Conservation (phyloP, 805 yeast genomes). For the Saturnispora halmiae region DNA sequence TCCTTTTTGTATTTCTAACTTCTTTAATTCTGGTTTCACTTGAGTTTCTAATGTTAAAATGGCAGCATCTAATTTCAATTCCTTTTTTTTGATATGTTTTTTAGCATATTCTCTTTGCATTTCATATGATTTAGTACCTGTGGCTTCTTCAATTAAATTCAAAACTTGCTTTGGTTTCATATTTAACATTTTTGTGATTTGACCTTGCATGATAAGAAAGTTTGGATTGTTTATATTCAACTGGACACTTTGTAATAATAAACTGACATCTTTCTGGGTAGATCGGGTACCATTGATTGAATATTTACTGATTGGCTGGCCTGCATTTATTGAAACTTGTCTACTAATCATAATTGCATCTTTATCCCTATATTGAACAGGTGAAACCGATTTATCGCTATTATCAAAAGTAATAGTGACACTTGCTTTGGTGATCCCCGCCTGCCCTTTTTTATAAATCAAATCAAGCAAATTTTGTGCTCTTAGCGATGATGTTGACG, state of each 20-base stretch:
- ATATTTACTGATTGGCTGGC: conserved; percentile 41
- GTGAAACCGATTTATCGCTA: conserved; percentile 61
- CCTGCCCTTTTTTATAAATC: conserved; percentile 95
- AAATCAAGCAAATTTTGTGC: conserved; percentile 90
- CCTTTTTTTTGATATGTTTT: conserved; percentile 85
- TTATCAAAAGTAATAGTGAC: conserved; percentile 95
- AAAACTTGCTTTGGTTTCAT: conserved; percentile 91
- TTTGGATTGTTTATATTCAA: conserved; percentile 94
- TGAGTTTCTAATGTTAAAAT: conserved; percentile 68
- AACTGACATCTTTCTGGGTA: conserved; percentile 85
- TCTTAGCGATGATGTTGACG: conserved; percentile 89
- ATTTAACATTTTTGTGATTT: conserved; percentile 91
- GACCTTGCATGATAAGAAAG: conserved; percentile 97
- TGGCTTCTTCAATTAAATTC: conserved; percentile 93
- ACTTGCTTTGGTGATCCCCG: conserved; percentile 94
- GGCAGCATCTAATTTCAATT: conserved; percentile 72
- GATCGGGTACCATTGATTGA: conserved; percentile 94
- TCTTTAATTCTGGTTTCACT: conserved; percentile 84
- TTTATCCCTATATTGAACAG: conserved; percentile 76
- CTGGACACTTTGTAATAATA: conserved; percentile 88
- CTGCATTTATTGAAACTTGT: conserved; percentile 75
- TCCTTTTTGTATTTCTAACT: conserved; percentile 72
- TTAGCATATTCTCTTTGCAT: conserved; percentile 88
- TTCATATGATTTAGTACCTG: conserved; percentile 94
- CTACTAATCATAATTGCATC: conserved; percentile 83